Evolutionary conservation across 2,329 filamentous ascomycete species (phyloP), one percentile per base, ranked within the genome.

Genomic region (Ustilaginoidea virens): DNA sequence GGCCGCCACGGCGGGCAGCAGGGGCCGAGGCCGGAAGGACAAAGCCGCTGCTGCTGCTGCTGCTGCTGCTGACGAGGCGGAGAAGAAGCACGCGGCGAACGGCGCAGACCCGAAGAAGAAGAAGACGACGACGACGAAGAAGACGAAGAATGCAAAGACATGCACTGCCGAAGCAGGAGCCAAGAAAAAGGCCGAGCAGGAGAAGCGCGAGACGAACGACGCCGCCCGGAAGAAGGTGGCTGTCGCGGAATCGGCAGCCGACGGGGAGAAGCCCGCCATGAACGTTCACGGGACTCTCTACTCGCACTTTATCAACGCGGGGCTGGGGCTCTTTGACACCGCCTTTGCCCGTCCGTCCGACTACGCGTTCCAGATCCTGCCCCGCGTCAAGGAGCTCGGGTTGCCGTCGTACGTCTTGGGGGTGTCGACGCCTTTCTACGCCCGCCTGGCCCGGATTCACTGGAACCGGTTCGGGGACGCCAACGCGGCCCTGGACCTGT

Each of bases 341-440:
- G 55, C 59, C 2, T 85, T 80, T 33, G 36, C 44, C 7, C 61
- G 57, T 8, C 54, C 68, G 0, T 83, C 78, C 1, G 58, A 63
- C 0, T 57, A 79, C 1, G 58, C 62, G 0, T 61, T 79, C 25
- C 60, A 62, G 25, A 51, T 85, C 16, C 57, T 86, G 1, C 76
- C 79, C 0, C 65, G 67, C 6, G 56, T 85, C 40, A 80, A 79
- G 44, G 59, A 64, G 25, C 59, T 81, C 1, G 79, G 80, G 2
- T 62, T 78, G 2, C 66, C 69, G 1, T 77, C 76, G 0, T 81
- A 77, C 43, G 72, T 81, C 5, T 63, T 87, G 1, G 80, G 78
- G 27, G 74, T 70, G 5, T 74, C 73, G 12, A 78, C 77, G 0
- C 56, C 65, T 0, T 68, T 86, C 23, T 86, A 80, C 56, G 74